These are phyloP conservation scores for Paxillus rubicundulus DNA, from an alignment of 768 basidiomycete species.

Conservation along the genomic window DNA sequence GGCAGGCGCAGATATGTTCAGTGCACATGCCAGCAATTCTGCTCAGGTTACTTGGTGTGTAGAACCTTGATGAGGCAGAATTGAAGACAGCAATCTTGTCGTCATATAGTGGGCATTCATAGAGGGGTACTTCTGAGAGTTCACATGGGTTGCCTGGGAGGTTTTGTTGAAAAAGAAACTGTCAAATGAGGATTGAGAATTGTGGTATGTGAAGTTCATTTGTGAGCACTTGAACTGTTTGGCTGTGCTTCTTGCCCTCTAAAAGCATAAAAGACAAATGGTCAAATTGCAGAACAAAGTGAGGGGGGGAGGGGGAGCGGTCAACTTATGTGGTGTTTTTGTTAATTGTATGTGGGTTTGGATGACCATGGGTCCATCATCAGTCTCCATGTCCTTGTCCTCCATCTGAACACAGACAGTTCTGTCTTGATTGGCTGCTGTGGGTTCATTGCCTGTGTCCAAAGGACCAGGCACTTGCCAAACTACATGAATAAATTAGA, in stretches of 20 bases:
- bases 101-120: neutral
- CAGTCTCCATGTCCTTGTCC: neutral
- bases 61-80: constrained; percentile 22
- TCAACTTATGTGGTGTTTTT: neutral
- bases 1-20: constrained; percentile 19
- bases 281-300: too few relatives aligned
- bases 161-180: neutral
- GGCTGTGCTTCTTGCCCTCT: neutral
- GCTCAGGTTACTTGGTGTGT: constrained; percentile 27
- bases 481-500: too few relatives aligned
- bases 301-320: too few relatives aligned
- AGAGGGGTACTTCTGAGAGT: constrained; percentile 3
- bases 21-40: constrained; percentile 24
- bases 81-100: constrained; percentile 14
- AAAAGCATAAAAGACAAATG: neutral
- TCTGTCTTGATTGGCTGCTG: too few relatives aligned
- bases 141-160: constrained; percentile 7
- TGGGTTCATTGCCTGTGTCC: too few relatives aligned
- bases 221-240: neutral
- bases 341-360: neutral
- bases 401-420: too few relatives aligned
- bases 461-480: too few relatives aligned
- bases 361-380: neutral
- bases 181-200: neutral
- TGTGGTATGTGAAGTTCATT: neutral